Base-by-base conservation (phyloP, 176 grass and related monocot species). In the Cymbopogon citratus region DNA sequence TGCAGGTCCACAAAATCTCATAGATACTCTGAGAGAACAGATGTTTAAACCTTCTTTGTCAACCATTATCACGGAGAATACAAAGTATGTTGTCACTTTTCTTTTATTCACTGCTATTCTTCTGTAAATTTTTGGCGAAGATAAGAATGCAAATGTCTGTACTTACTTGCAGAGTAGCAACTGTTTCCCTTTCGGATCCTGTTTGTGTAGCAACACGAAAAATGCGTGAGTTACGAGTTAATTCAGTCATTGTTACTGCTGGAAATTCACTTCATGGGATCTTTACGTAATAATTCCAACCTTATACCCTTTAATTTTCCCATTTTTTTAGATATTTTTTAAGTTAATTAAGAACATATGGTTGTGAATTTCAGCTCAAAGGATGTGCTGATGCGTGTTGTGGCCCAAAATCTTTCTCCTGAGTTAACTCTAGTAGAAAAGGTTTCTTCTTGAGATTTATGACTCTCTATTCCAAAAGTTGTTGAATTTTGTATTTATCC, bases 301-400 rank as follows among this genome's bases (percentile, higher is more conserved):
- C 5, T 78, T 10, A 12, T 14, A 45, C 43, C 12, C 43, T 69
- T 62, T 39, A 4, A 6, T 65, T 11, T 80, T 62, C 2, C 51
- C 21, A 21, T n/a, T 34, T 41, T 70, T 59, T 71, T 80, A 28
- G 66, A 35, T 48, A 59, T 18, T 71, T 63, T 28, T 39, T 6
- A 21, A 81, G 29, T 18, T 60, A 64, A 25, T 88, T 60, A 85
- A 48, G 5, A 33, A 71, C 85, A 77, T 65, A 12, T 81, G 43
- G 40, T 69, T 36, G 60, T 89, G 75, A 64, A 65, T 80, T 89
- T 78, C 83, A 99, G 96, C 24, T 95, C 92, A 79, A 99, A 99
- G 73, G 92, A 99, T 93, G 87, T 99, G 77, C 90, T 99, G 66
- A 93, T 99, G 92, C 91, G 92, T 79, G 87, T 99, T 79, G 96